These are phyloP conservation scores for Kodamaea arcana DNA, from an alignment of 1,139 yeast genomes.

Conservation along the genomic window DNA sequence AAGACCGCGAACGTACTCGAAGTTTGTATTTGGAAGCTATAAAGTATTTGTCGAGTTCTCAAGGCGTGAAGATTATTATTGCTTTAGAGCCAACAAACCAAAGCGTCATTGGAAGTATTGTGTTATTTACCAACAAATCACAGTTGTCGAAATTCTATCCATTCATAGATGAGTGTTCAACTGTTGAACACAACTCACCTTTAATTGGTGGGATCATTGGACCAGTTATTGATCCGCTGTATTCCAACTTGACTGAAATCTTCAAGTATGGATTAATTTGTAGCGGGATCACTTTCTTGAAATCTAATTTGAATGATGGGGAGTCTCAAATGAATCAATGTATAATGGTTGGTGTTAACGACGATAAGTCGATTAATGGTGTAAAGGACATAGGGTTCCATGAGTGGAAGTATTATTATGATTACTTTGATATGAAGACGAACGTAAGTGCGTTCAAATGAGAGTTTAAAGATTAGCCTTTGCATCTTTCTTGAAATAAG, in stretches of 20 bases:
- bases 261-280: conserved; percentile 57
- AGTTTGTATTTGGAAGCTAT: conserved; percentile 21
- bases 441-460: background rate
- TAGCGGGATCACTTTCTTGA: conserved; percentile 54
- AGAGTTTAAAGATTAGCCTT: too few relatives aligned
- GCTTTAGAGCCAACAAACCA: conserved; percentile 56
- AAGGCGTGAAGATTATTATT: conserved; percentile 47
- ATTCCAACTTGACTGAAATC: conserved; percentile 51
- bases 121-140: conserved; percentile 49
- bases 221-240: conserved; percentile 52
- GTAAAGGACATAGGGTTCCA: conserved; percentile 42
- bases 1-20: conserved; percentile 14
- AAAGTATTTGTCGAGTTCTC: conserved; percentile 13
- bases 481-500: too few relatives aligned
- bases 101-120: conserved; percentile 51
- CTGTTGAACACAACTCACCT: conserved; percentile 6
- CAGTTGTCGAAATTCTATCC: conserved; percentile 50
- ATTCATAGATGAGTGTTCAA: conserved; percentile 36
- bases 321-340: conserved; percentile 28
- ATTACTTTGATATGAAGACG: conserved; percentile 28
- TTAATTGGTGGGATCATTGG: conserved; percentile 56
- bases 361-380: conserved; percentile 33
- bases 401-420: conserved; percentile 39
- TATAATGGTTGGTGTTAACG: conserved; percentile 37
- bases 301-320: conserved; percentile 30